phyloP scores from a whole-genome alignment of 805 yeast genomes.

The Candida saitoana region DNA sequence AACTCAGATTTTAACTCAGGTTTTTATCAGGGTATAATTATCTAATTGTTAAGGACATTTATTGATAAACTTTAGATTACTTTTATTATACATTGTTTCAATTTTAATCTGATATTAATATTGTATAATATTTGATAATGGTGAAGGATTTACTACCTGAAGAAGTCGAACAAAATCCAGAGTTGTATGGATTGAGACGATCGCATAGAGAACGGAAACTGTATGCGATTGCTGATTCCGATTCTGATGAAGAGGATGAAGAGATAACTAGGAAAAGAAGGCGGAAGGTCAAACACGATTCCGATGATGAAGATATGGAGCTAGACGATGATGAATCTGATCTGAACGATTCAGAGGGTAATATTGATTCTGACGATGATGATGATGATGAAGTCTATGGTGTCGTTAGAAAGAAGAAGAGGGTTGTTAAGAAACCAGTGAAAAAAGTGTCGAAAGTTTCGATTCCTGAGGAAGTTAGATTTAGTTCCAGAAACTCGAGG shows the following conservation, averaged over 20 bases:
- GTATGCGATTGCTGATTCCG: slow-evolving; percentile 30
- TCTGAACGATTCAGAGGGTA: slow-evolving; percentile 11
- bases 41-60: too few species aligned
- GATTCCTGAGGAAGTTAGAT: slow-evolving; percentile 52
- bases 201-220: slow-evolving; percentile 58
- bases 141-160: slow-evolving; percentile 36
- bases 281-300: slow-evolving; percentile 15
- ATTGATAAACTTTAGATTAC: too few species aligned
- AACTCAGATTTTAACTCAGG: not conserved
- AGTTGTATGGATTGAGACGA: slow-evolving; percentile 77
- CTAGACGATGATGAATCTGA: slow-evolving; percentile 8
- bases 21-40: not conserved
- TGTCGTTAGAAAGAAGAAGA: slow-evolving; percentile 34
- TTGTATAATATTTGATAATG: too few species aligned
- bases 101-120: too few species aligned
- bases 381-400: slow-evolving; percentile 17
- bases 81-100: too few species aligned
- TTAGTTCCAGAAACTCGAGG: slow-evolving; percentile 66
- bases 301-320: slow-evolving; percentile 16
- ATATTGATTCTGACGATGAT: slow-evolving; percentile 10
- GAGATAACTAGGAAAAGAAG: slow-evolving; percentile 22
- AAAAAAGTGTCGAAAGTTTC: slow-evolving; percentile 8
- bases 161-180: slow-evolving; percentile 68
- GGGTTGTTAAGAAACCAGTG: slow-evolving; percentile 17
- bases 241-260: slow-evolving; percentile 34